A percentile compares a stretch with the other conserved stretches of the same genome.
These are phyloP conservation scores for Phytophthora kernoviae DNA, from an alignment of 352 stramenopile species.

Conservation along the genomic window DNA sequence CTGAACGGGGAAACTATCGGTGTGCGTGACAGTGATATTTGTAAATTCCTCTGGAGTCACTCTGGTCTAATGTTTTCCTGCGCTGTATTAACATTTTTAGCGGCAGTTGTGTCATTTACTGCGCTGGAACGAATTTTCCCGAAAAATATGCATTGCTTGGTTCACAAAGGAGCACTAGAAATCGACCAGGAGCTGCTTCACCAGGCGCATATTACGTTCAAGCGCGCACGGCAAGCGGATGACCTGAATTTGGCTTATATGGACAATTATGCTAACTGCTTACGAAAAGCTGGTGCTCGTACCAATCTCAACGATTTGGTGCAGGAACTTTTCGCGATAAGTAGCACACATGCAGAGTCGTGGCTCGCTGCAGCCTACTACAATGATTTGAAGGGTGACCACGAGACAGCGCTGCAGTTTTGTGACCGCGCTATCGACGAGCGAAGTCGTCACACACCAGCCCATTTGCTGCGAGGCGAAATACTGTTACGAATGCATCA, in stretches of 20 bases:
- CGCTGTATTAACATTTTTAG: constrained; percentile 19
- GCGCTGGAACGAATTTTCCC: constrained; percentile 55
- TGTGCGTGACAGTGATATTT: constrained; percentile 20
- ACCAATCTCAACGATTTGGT: constrained; percentile 72
- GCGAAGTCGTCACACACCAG: constrained; percentile 45
- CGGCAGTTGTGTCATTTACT: constrained; percentile 43
- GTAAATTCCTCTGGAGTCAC: not conserved
- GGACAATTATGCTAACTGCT: constrained; percentile 68
- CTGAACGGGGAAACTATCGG: constrained; percentile 46
- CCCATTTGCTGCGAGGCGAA: constrained; percentile 65
- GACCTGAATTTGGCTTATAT: constrained; percentile 64
- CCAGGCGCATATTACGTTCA: constrained; percentile 58
- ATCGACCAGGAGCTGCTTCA: constrained; percentile 68
- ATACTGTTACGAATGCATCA: constrained; percentile 63
- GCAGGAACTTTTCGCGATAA: constrained; percentile 73
- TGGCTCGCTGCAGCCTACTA: constrained; percentile 84
- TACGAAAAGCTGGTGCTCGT: constrained; percentile 46
- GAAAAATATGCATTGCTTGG: constrained; percentile 65
- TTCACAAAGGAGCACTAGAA: constrained; percentile 60
- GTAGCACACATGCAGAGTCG: constrained; percentile 47
- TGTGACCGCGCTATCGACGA: constrained; percentile 64
- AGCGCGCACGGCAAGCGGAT: constrained; percentile 65
- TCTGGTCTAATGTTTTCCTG: constrained; percentile 7
- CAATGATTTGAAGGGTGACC: constrained; percentile 74
- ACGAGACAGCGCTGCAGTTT: constrained; percentile 73